These are phyloP conservation scores for Schizophyllum amplum DNA, from an alignment of 1,284 basidiomycete genomes.

Conservation along the genomic window DNA sequence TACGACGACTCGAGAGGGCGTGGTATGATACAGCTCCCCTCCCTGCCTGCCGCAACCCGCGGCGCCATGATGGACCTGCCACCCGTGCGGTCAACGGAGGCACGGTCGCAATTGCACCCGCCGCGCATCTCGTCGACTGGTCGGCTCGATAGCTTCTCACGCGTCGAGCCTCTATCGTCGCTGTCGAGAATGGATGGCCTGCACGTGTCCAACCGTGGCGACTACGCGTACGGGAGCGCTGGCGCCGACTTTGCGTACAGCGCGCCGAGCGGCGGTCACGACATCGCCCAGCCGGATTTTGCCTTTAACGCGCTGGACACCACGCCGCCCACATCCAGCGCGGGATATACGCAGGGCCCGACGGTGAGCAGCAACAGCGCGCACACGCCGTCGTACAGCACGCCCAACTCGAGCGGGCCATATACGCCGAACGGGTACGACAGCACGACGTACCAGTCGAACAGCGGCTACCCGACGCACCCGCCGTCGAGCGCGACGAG, in stretches of 20 bases:
- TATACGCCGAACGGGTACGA: background rate
- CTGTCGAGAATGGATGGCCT: background rate
- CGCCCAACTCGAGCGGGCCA: background rate
- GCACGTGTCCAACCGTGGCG: background rate
- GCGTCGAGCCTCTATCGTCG: background rate
- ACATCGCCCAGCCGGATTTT: background rate
- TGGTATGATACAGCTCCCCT: background rate
- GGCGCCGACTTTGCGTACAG: background rate
- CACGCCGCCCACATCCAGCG: background rate
- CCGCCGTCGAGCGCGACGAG: background rate
- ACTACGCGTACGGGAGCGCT: background rate
- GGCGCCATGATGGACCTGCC: background rate
- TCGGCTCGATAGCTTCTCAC: background rate
- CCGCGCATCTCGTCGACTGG: background rate
- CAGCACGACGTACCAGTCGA: background rate
- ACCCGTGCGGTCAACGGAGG: background rate
- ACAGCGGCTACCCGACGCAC: background rate
- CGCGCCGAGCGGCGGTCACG: background rate
- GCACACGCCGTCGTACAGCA: background rate
- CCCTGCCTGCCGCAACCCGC: background rate
- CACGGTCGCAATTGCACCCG: background rate
- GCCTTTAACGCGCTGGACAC: background rate
- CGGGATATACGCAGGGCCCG: background rate
- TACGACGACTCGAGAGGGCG: background rate
- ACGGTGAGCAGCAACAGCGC: background rate